Percentiles rank a stretch among this genome's conserved stretches.
phyloP scores from a whole-genome alignment of 2,329 filamentous ascomycete genomes.

The Macrophomina phaseolina region DNA sequence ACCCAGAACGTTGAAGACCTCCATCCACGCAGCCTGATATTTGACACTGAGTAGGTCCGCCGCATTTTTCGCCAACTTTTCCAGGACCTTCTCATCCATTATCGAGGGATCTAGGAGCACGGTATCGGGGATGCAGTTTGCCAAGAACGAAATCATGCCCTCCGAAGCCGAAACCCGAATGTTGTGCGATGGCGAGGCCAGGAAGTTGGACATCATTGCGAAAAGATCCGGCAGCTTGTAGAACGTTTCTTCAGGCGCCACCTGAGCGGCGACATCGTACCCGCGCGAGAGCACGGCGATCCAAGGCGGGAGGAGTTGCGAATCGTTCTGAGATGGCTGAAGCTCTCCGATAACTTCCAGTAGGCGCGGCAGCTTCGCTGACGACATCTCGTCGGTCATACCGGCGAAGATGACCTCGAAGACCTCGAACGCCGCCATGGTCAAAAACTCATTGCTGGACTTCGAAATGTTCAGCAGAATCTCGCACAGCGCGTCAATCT shows the following conservation, averaged over 20 bases:
- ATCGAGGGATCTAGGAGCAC: slow-evolving; percentile 88
- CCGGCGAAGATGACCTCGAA: slow-evolving; percentile 97
- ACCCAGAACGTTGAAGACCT: slow-evolving; percentile 87
- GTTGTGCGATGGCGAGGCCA: slow-evolving; percentile 87
- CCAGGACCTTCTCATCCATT: slow-evolving; percentile 87
- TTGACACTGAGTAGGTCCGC: slow-evolving; percentile 82
- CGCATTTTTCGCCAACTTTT: slow-evolving; percentile 76
- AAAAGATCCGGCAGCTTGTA: slow-evolving; percentile 87
- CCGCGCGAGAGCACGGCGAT: slow-evolving; percentile 93
- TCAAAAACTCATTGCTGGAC: slow-evolving; percentile 92
- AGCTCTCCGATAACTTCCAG: slow-evolving; percentile 92
- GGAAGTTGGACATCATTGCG: slow-evolving; percentile 76
- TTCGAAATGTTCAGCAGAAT: slow-evolving; percentile 85
- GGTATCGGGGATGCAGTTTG: slow-evolving; percentile 83
- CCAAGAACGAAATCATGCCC: slow-evolving; percentile 90
- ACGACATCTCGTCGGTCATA: slow-evolving; percentile 86
- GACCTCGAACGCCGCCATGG: slow-evolving; percentile 94
- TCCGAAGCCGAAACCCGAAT: slow-evolving; percentile 94
- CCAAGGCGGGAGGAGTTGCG: slow-evolving; percentile 93
- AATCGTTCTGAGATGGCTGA: slow-evolving; percentile 90
- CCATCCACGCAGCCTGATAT: slow-evolving; percentile 92
- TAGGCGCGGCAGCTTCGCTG: slow-evolving; percentile 84
- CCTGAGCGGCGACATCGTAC: slow-evolving; percentile 89
- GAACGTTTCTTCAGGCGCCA: slow-evolving; percentile 90
- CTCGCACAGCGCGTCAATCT: slow-evolving; percentile 91